These are phyloP conservation scores for Pichia insulana DNA, from an alignment of 805 yeast genomes.

Conservation along the genomic window DNA sequence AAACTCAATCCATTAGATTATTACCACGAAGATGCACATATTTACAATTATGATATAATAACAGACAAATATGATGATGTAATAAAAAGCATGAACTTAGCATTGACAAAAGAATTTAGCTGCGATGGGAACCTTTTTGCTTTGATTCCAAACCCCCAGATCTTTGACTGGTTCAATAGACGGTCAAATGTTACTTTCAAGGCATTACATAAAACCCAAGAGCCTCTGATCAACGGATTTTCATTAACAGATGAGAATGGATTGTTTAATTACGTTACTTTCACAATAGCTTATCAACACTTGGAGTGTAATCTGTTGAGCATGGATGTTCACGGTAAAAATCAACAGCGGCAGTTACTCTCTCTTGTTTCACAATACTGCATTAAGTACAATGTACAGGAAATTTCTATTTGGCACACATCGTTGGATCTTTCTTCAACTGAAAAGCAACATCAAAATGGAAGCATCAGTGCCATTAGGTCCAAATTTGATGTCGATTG, in stretches of 20 bases:
- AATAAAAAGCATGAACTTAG: not conserved
- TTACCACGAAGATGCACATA: constrained; percentile 2
- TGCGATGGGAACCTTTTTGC: constrained; percentile 19
- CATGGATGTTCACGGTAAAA: not conserved
- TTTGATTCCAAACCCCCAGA: constrained; percentile 30
- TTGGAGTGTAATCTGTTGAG: not conserved
- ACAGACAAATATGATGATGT: constrained; percentile 2
- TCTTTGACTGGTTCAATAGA: constrained; percentile 35
- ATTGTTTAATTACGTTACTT: not conserved
- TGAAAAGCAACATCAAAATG: not conserved
- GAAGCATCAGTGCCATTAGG: not conserved
- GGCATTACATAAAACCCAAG: not conserved
- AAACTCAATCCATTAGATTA: constrained; percentile 5
- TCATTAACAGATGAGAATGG: not conserved
- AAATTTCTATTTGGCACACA: not conserved
- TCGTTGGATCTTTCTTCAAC: not conserved
- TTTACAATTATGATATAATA: constrained; percentile 6
- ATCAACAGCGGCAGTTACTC: not conserved
- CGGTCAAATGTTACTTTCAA: constrained; percentile 19
- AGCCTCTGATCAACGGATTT: not conserved
- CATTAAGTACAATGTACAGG: not conserved
- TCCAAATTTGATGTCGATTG: constrained; percentile 4
- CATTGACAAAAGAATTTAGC: too few relatives aligned
- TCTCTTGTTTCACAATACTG: not conserved
- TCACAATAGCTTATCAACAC: not conserved